These are phyloP conservation scores for Rhizoctonia solani DNA, from an alignment of 1,284 basidiomycete species.

Conservation along the genomic window DNA sequence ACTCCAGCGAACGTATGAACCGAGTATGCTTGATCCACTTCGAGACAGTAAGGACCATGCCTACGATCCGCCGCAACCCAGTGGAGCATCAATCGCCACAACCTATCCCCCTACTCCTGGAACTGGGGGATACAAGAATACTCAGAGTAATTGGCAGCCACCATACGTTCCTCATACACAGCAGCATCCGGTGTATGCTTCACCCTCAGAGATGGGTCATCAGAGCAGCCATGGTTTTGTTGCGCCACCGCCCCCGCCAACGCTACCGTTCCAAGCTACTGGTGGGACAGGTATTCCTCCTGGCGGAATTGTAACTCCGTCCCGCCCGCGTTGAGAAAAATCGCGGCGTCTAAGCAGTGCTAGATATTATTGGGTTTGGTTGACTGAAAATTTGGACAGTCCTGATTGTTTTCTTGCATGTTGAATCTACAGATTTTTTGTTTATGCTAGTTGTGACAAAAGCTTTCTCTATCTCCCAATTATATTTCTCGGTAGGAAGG, in stretches of 20 bases:
- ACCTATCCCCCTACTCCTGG: not conserved
- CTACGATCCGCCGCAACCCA: conserved; percentile 16
- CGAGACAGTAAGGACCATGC: conserved; percentile 10
- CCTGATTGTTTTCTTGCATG: not conserved
- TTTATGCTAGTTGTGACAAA: too few species aligned
- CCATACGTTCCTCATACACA: conserved; percentile 4
- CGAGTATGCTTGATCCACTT: conserved; percentile 9
- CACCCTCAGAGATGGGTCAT: not conserved
- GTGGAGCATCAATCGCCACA: not conserved
- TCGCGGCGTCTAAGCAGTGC: not conserved
- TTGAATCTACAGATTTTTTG: too few species aligned
- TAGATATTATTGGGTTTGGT: not conserved
- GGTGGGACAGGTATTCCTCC: conserved; percentile 1
- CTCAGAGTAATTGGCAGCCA: conserved; percentile 17
- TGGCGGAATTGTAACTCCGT: conserved; percentile 19
- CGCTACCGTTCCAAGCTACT: not conserved
- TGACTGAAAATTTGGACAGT: not conserved
- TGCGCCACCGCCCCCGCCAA: conserved; percentile 8
- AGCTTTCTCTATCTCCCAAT: too few species aligned
- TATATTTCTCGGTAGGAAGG: too few species aligned
- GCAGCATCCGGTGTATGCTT: not conserved
- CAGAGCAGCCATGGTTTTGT: conserved; percentile 11
- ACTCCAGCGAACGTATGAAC: conserved; percentile 11
- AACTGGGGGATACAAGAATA: too few species aligned
- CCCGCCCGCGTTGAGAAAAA: not conserved